Evolutionary conservation across 768 basidiomycete genomes (phyloP).

Genomic region (Lenzites betulinus): DNA sequence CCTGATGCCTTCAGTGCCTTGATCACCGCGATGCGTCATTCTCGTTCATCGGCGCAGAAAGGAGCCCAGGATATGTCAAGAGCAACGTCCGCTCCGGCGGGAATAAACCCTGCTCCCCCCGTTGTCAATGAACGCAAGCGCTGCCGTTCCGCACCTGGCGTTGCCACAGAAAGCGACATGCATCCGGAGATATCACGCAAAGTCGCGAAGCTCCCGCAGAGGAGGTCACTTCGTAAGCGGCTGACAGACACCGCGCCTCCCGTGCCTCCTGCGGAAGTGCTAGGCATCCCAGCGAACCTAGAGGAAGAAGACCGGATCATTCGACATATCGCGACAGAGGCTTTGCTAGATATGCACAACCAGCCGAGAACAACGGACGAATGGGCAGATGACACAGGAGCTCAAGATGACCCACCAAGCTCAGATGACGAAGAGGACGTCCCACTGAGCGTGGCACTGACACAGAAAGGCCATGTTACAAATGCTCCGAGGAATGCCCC

Average conservation of each 20-base stretch:
- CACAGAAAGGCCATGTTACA: neutral
- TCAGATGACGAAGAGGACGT: slow-evolving; percentile 16
- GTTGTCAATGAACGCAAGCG: neutral
- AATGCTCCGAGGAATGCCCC: neutral
- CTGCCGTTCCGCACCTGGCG: neutral
- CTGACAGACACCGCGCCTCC: neutral
- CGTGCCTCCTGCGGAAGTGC: neutral
- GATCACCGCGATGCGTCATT: neutral
- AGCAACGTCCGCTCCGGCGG: neutral
- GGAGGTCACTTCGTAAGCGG: neutral
- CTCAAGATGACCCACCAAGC: neutral
- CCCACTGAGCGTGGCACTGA: slow-evolving; percentile 2
- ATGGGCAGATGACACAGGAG: neutral
- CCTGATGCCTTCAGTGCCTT: neutral
- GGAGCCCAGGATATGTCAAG: neutral
- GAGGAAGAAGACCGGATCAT: slow-evolving; percentile 19
- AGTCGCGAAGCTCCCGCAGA: neutral
- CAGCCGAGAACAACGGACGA: neutral
- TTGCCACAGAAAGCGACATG: neutral
- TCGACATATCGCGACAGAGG: slow-evolving; percentile 14
- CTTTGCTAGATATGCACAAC: neutral
- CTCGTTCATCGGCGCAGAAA: no score
- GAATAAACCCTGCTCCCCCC: no score
- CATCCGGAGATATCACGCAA: neutral
- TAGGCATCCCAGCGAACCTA: neutral